Conservation (phyloP, 140 eudicot genomes). For the Cichorium intybus region DNA sequence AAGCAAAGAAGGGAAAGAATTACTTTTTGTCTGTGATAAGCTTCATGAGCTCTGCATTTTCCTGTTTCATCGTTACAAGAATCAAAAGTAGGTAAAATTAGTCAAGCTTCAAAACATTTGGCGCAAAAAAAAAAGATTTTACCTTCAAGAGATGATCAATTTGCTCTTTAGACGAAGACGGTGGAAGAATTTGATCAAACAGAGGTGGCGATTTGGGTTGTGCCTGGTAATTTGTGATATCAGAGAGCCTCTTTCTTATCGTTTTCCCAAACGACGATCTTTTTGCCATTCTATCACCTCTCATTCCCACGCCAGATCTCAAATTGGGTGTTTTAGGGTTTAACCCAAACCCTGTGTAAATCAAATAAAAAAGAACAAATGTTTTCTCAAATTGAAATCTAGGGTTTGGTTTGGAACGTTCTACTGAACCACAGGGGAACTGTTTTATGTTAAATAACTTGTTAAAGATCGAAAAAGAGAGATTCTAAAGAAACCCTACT, state of each 20-base stretch:
- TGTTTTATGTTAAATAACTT: neutral
- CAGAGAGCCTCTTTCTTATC: constrained; percentile 63
- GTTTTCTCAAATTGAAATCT: neutral
- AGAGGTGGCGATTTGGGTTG: constrained; percentile 44
- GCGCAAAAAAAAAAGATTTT: neutral
- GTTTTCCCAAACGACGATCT: constrained; percentile 61
- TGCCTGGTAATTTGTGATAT: constrained; percentile 59
- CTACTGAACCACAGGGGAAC: neutral
- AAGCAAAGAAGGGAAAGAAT: neutral
- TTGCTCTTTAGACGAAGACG: constrained; percentile 44
- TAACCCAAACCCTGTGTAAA: neutral
- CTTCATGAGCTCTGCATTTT: constrained; percentile 55
- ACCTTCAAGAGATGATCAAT: constrained; percentile 63
- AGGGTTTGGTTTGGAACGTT: constrained; percentile 1
- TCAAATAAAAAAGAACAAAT: neutral
- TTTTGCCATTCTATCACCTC: constrained; percentile 55
- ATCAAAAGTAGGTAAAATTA: constrained; percentile 5
- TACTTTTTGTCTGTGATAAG: constrained; percentile 69
- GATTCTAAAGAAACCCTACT: constrained; percentile 7
- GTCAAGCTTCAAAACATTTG: neutral
- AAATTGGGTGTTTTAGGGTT: neutral
- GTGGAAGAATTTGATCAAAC: constrained; percentile 24
- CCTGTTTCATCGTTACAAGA: constrained; percentile 40
- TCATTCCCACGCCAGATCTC: constrained; percentile 23
- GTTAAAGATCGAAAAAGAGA: constrained; percentile 4